Base-by-base conservation (phyloP, 192 early-diverging fungal species). In the Powellomyces hirtus region DNA sequence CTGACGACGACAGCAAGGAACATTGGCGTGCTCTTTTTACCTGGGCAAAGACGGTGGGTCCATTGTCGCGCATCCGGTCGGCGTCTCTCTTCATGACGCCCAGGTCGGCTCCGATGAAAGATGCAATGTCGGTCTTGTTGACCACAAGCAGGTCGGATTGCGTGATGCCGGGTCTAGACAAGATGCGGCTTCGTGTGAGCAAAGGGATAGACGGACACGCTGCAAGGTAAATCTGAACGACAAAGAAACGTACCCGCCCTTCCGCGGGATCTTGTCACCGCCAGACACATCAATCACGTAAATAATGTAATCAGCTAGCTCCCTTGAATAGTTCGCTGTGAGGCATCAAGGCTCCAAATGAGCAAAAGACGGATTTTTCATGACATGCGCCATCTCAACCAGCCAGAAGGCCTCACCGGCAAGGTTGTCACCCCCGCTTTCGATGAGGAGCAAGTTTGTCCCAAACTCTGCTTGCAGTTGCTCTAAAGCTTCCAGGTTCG, bases 101-200 rank as follows among this genome's bases (percentile, higher is more conserved):
- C 61, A 98, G 82, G 64, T 98, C 93, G 10, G 96, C 94, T 11
- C 96, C 96, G 10, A 98, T 89, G 37, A 89, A 87, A 37, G 80
- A 76, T 26, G 96, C 96, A 27, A 98, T 73, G 74, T 98, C 96
- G 4, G 94, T 96, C 87, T 98, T 98, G 80, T 98, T 98, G 74
- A 98, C 89, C 34, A 98, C 84, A 33, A 98, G 81, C 38, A 98
- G 82, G 68, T 98, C 96, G 62, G 90, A 92, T 75, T 96, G 92
- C 5, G 94, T 96, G 63, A 96, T 98, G 62, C 96, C 96, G n/a
- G 94, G 94, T 5, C 59, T 60, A 56, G 4, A 49, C 16, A 14
- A 49, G 4, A 14, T 42, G 40, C 8, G 40, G 8, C 40, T 42
- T 42, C 40, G 40, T 42, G 8, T 42, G 40, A 42, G 40, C 8